Base-by-base conservation (phyloP, 306 rosid species). In the Lupinus albus region DNA sequence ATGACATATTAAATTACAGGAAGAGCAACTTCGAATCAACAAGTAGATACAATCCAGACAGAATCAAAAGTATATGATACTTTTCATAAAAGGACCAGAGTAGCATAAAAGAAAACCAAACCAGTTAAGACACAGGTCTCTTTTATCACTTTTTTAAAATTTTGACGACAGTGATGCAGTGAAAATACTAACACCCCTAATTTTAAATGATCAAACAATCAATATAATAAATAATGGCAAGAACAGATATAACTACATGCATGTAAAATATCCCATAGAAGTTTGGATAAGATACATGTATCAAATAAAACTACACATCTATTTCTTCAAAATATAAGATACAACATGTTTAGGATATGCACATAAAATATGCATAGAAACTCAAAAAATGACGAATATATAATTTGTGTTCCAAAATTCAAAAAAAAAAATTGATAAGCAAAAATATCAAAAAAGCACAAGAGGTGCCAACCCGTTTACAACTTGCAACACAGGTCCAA, bases 71-170 rank as follows among this genome's bases (percentile, higher is more conserved):
- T 32, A 67, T 11, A 8, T 30, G 52, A 47, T 11, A 46, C 38
- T 71, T 30, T 25, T 71, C 30, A 36, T 21, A 45, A 33, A 42
- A 20, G 45, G 35, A 66, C 66, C 44, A 12, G 50, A 61, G 46
- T 36, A 50, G 28, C 49, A 66, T 44, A 70, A 64, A 54, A 2
- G 50, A 67, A 59, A 28, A 65, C 51, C 61, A 58, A 44, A 58
- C 5, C 41, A 32, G 25, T 28, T 14, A 36, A 76, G 9, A 32
- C 12, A 44, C 8, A 16, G 13, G 50, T 33, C 53, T 46, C 17
- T 38, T 67, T 28, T 60, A 47, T 60, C 54, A 63, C 21, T 39
- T 53, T 68, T 13, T 46, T 17, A 42, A 8, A 47, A 55, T 30
- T 12, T 2, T 11, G 25, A 38, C 2, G 8, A 35, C 61, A 20